These are phyloP conservation scores for Aspergillus sp. DNA, from an alignment of 2,329 filamentous ascomycete genomes.

Conservation along the genomic window DNA sequence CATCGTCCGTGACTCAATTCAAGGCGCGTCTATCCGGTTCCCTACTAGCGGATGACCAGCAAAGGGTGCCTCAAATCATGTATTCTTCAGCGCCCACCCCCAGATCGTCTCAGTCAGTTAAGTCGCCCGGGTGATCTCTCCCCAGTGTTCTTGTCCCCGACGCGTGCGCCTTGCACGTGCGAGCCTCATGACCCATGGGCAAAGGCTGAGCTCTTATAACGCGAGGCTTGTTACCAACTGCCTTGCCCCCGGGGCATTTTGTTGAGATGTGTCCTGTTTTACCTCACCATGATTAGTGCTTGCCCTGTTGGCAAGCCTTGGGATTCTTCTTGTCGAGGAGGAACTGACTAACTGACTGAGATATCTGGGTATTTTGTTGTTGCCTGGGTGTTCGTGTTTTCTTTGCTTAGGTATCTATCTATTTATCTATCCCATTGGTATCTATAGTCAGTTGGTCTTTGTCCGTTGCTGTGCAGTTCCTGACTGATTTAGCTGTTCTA, in stretches of 20 bases:
- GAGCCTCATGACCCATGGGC: slow-evolving; percentile 17
- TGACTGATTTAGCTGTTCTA: neutral
- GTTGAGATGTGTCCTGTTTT: slow-evolving; percentile 3
- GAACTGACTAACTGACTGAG: neutral
- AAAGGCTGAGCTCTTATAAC: slow-evolving; percentile 22
- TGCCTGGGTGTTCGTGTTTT: neutral
- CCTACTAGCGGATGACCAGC: slow-evolving; percentile 4
- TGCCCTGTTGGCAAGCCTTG: slow-evolving; percentile 1
- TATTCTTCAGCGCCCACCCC: neutral
- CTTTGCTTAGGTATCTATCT: neutral
- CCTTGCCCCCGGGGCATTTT: neutral
- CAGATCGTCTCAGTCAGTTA: slow-evolving; percentile 2
- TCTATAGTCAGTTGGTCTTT: neutral
- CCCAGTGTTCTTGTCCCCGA: slow-evolving; percentile 5
- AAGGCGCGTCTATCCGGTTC: neutral
- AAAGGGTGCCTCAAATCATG: neutral
- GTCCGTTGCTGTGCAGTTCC: neutral
- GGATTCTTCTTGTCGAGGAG: slow-evolving; percentile 13
- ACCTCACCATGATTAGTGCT: slow-evolving; percentile 10
- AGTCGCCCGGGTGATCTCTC: slow-evolving; percentile 18
- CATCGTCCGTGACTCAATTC: slow-evolving; percentile 12
- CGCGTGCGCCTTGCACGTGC: slow-evolving; percentile 26
- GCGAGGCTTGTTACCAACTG: neutral
- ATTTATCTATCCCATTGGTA: no score
- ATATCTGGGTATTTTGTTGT: neutral